Evolutionary conservation across 805 yeast species (phyloP).

Genomic region (Metschnikowia santaceciliae): DNA sequence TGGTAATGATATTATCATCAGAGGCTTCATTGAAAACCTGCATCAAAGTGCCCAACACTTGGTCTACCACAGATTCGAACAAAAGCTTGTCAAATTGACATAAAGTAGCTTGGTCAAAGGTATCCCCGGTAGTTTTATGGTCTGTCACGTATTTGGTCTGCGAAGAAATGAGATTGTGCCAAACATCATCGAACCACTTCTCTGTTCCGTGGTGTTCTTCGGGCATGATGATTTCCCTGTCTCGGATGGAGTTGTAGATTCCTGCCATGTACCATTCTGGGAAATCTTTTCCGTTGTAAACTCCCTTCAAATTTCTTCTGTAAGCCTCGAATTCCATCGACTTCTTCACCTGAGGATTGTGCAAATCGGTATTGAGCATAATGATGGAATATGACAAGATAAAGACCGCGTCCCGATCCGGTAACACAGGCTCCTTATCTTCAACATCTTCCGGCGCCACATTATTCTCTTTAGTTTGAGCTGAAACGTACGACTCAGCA

Average conservation of each 20-base stretch:
- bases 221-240: conserved; percentile 92
- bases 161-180: conserved; percentile 66
- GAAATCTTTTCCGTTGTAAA: conserved; percentile 71
- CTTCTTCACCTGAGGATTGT: conserved; percentile 86
- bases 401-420: conserved; percentile 83
- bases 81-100: conserved; percentile 68
- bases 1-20: conserved; percentile 83
- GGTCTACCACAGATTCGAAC: conserved; percentile 60
- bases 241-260: conserved; percentile 75
- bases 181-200: conserved; percentile 83
- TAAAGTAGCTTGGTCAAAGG: conserved; percentile 22
- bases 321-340: conserved; percentile 89
- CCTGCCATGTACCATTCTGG: conserved; percentile 81
- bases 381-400: conserved; percentile 88
- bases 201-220: conserved; percentile 94
- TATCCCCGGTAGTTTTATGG: conserved; percentile 10
- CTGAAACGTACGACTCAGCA: conserved; percentile 71
- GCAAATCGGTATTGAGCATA: conserved; percentile 90
- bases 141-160: conserved; percentile 25
- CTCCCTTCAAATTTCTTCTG: conserved; percentile 73
- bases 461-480: conserved; percentile 40
- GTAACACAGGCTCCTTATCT: conserved; percentile 45
- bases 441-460: conserved; percentile 22
- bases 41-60: conserved; percentile 67
- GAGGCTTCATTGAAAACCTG: conserved; percentile 81